Evolutionary conservation across 805 yeast species (phyloP).

Genomic region (Candida anglica): DNA sequence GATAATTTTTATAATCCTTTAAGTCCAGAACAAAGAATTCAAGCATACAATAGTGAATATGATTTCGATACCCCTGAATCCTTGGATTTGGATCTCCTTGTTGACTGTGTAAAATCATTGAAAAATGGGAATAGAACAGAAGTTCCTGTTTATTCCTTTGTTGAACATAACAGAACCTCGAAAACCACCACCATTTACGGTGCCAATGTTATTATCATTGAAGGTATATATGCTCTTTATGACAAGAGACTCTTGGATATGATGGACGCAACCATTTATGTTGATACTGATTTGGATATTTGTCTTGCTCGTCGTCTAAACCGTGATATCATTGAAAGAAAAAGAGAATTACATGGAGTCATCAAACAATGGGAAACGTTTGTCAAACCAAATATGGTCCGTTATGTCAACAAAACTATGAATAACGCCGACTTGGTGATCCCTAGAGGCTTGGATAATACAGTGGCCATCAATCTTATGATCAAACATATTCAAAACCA

Average conservation of each 20-base stretch:
- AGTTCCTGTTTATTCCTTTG: slow-evolving; percentile 55
- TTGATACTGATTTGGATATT: slow-evolving; percentile 90
- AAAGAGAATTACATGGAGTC: slow-evolving; percentile 78
- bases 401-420: slow-evolving; percentile 72
- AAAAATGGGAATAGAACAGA: slow-evolving; percentile 57
- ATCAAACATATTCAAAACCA: slow-evolving; percentile 77
- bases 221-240: slow-evolving; percentile 83
- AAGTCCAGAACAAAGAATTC: slow-evolving; percentile 50
- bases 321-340: slow-evolving; percentile 82
- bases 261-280: slow-evolving; percentile 85
- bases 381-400: slow-evolving; percentile 89
- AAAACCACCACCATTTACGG: slow-evolving; percentile 80
- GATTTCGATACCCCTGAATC: slow-evolving; percentile 91
- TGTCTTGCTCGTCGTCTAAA: slow-evolving; percentile 86
- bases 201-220: slow-evolving; percentile 88
- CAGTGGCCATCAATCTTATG: slow-evolving; percentile 73
- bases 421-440: slow-evolving; percentile 78
- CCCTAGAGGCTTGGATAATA: slow-evolving; percentile 87
- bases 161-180: slow-evolving; percentile 62
- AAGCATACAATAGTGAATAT: slow-evolving; percentile 66
- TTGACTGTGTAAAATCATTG: slow-evolving; percentile 57
- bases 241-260: slow-evolving; percentile 64
- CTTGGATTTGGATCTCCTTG: slow-evolving; percentile 70
- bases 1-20: slow-evolving; percentile 90
- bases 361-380: slow-evolving; percentile 85